Percentiles rank a stretch among this genome's conserved stretches.
phyloP scores from a whole-genome alignment of 148 eudicot species.

The Fagopyrum tataricum region DNA sequence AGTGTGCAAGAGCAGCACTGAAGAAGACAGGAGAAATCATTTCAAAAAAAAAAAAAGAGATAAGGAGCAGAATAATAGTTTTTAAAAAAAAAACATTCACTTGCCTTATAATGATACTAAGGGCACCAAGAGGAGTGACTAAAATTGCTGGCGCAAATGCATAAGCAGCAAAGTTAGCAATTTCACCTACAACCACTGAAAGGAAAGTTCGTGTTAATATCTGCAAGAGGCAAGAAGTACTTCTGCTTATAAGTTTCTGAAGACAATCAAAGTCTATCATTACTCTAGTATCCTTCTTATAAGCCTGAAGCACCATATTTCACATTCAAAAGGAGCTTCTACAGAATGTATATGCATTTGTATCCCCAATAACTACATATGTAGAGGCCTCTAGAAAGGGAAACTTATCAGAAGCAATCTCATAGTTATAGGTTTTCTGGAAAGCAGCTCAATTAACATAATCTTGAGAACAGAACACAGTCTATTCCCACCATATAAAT shows the following conservation, averaged over 20 bases:
- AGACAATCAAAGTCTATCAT: not conserved
- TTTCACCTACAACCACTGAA: slow-evolving; percentile 83
- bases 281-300: too few relatives aligned
- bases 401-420: too few relatives aligned
- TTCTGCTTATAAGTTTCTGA: not conserved
- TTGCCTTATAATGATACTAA: slow-evolving; percentile 89
- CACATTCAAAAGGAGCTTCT: too few relatives aligned
- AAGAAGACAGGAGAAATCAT: slow-evolving; percentile 18
- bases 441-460: too few relatives aligned
- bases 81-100: slow-evolving; percentile 14
- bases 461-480: too few relatives aligned
- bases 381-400: too few relatives aligned
- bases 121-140: slow-evolving; percentile 90
- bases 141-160: slow-evolving; percentile 91
- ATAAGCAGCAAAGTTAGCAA: slow-evolving; percentile 84
- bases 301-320: too few relatives aligned
- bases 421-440: too few relatives aligned
- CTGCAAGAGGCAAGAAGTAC: not conserved
- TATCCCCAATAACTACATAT: too few relatives aligned
- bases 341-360: too few relatives aligned
- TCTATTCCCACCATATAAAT: too few relatives aligned
- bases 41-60: slow-evolving; percentile 4
- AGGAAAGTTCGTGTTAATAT: not conserved
- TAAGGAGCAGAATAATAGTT: not conserved
- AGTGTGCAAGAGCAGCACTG: slow-evolving; percentile 80